Evolutionary conservation across 2,329 filamentous ascomycete genomes (phyloP), one percentile per base, ranked within the genome.

Genomic region (Claviceps purpurea): DNA sequence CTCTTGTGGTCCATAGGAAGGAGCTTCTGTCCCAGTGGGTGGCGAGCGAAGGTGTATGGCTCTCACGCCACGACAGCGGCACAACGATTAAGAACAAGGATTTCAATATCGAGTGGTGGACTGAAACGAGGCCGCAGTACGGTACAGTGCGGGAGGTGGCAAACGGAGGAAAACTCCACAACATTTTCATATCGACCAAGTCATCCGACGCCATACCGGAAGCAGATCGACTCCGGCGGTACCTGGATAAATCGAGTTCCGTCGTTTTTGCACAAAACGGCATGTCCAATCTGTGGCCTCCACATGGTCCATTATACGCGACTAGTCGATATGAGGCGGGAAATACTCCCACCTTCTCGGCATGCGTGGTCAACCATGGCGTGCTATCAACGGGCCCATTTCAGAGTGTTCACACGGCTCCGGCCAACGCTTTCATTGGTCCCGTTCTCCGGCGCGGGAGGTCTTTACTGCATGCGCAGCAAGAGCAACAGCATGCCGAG

Each of bases 261-360:
- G 79, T 96, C n/a, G 74, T 85, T 13, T 87, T 96, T 60, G 70
- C 88, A 24, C 90, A 96, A 60, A 95, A 95, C 60, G 91, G 91
- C 47, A 85, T 96, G 80, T 89, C 87, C 37, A 74, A 72, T 57
- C 64, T 79, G 16, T 80, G 77, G 77, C 76, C 76, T 24, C 77
- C 77, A 7, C 63, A 72, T 49, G 75, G 76, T 2, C 57, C 59
- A 4, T 54, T 62, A 1, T 79, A 78, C 60, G 64, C 65, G 39
- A 56, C 59, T 2, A 61, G 67, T 50, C 67, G 75, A 18, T 78
- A 71, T 51, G 57, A 63, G 2, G 43, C 52, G 16, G 61, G 58
- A 11, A 53, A 60, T 20, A 63, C 64, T 7, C 90, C 90, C 3
- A 79, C 77, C 55, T 95, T 90, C 65, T 74, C 94, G 56, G 68